Base-by-base conservation (phyloP, 192 early-diverging fungal genomes). In the Coemansia asiatica region DNA sequence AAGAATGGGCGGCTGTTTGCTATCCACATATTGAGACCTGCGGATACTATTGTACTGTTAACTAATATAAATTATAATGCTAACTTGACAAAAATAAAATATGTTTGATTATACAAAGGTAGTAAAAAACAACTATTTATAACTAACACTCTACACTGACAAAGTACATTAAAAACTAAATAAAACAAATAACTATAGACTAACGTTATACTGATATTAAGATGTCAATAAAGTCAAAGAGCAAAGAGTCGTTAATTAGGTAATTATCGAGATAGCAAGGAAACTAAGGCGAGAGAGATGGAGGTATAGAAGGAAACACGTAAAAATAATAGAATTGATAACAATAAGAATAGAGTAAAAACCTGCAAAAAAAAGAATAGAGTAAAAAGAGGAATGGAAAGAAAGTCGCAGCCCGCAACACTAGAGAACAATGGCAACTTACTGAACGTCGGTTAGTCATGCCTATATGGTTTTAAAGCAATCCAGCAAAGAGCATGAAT, bases 91-190 rank as follows among this genome's bases (percentile, higher is more conserved):
- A 31, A 31, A 16, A 58, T 7, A 58, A 29, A n/a, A n/a, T n/a
- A 58, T 33, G 31, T 36, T n/a, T 58, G 27, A 33, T 38, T 35
- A 58, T 29, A 25, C 22, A 40, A 44, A 29, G n/a, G n/a, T n/a
- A n/a, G n/a, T n/a, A 22, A 28, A 60, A 19, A 16, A 44, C 10
- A 12, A 12, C 40, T 44, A n/a, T 44, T 44, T 44, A 2, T 40
- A 40, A 60, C 22, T 47, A 60, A 64, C 0, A 26, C 59, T 61
- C 58, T 61, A 61, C 56, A 56, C 63, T 19, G 44, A 51, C 57
- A 71, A 35, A 63, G 51, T 59, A 60, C 69, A 64, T 60, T 50
- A 62, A 56, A 55, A 61, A 60, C 36, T 46, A 38, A 31, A 2
- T 58, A 40, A 48, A 57, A 50, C 61, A 60, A 51, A 47, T 23